phyloP scores from a whole-genome alignment of 768 basidiomycete genomes.

The Gymnopilus dilepis region DNA sequence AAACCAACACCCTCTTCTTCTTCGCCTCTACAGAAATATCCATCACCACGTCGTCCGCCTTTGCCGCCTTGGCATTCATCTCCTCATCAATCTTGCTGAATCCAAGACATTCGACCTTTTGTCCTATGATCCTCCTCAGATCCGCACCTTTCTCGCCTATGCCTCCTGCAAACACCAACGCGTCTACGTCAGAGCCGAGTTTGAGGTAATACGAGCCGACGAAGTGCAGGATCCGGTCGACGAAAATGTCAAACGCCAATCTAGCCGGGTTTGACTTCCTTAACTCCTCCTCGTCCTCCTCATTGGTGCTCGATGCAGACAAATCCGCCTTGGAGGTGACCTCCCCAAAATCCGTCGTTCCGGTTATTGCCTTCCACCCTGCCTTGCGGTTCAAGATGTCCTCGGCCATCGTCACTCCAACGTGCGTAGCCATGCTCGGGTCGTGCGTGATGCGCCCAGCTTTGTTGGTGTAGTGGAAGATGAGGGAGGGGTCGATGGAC shows the following conservation, averaged over 20 bases:
- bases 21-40: constrained; percentile 42
- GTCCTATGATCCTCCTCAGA: constrained; percentile 62
- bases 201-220: constrained; percentile 80
- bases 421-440: constrained; percentile 45
- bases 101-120: constrained; percentile 64
- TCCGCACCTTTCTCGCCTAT: constrained; percentile 79
- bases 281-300: constrained; percentile 26
- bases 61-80: constrained; percentile 50
- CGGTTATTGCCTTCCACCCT: constrained; percentile 80
- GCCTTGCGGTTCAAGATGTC: constrained; percentile 77
- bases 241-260: constrained; percentile 77
- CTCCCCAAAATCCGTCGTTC: constrained; percentile 81
- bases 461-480: constrained; percentile 80
- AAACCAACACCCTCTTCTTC: constrained; percentile 51
- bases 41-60: constrained; percentile 44
- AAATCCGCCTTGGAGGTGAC: constrained; percentile 56
- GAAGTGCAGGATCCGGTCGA: constrained; percentile 78
- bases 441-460: constrained; percentile 61
- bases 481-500: constrained; percentile 80
- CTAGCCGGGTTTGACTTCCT: constrained; percentile 40
- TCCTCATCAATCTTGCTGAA: constrained; percentile 52
- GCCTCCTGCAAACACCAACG: constrained; percentile 85
- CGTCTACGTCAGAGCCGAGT: constrained; percentile 71
- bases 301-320: background rate
- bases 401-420: constrained; percentile 69